Evolutionary conservation across 2,329 filamentous ascomycete species (phyloP).

Genomic region (Monosporascus cannonballus): DNA sequence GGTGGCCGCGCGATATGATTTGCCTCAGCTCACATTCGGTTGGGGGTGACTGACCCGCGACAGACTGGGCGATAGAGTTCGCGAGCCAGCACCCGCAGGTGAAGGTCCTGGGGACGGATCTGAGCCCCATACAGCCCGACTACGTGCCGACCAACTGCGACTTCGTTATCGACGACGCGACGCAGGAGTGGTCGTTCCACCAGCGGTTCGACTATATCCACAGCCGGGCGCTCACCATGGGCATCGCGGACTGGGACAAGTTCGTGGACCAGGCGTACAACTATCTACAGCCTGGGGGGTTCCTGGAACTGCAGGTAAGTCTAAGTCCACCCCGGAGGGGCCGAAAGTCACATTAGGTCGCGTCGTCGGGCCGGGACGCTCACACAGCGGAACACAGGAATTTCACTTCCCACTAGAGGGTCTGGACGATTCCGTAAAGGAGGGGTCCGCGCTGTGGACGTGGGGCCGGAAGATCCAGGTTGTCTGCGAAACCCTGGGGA

Average conservation of each 20-base stretch:
- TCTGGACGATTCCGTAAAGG: slow-evolving; percentile 7
- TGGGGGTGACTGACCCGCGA: too few relatives aligned
- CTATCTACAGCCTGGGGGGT: slow-evolving; percentile 17
- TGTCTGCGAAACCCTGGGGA: slow-evolving; percentile 10
- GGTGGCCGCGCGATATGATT: too few relatives aligned
- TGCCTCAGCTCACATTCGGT: too few relatives aligned
- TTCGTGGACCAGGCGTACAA: slow-evolving; percentile 12
- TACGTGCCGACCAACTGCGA: slow-evolving; percentile 13
- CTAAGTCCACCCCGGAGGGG: too few relatives aligned
- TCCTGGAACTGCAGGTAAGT: slow-evolving; percentile 17
- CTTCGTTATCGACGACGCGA: slow-evolving; percentile 42
- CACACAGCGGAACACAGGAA: slow-evolving; percentile 3
- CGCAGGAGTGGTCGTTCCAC: slow-evolving; percentile 31
- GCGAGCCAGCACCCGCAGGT: slow-evolving; percentile 12
- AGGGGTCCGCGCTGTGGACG: slow-evolving; percentile 6
- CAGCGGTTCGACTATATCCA: slow-evolving; percentile 20
- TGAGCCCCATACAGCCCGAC: slow-evolving; percentile 15
- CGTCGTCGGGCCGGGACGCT: not conserved
- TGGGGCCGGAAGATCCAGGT: slow-evolving; percentile 10
- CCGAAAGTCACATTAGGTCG: too few relatives aligned
- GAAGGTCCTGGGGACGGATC: slow-evolving; percentile 13
- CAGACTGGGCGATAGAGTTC: slow-evolving; percentile 17
- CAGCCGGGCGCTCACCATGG: slow-evolving; percentile 11
- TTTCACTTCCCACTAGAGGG: slow-evolving; percentile 11
- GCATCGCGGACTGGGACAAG: slow-evolving; percentile 16